Conservation (phyloP, 352 stramenopile species). For the Globisporangium nagaii region DNA sequence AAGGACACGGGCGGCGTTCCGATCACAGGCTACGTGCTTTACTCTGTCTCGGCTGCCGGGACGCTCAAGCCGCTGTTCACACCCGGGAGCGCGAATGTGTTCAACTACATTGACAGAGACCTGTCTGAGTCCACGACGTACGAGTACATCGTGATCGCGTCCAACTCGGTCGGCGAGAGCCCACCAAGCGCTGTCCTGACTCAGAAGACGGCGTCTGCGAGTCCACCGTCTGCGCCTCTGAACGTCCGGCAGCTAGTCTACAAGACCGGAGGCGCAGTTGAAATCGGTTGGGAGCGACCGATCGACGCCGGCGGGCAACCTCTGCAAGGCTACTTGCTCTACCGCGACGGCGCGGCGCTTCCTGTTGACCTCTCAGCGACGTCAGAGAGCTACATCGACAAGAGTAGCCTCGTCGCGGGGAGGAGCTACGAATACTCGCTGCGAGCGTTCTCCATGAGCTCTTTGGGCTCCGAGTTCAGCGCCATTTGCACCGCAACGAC, state of each 20-base stretch:
- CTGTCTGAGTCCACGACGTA: slow-evolving; percentile 46
- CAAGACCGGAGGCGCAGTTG: slow-evolving; percentile 46
- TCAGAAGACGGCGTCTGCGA: slow-evolving; percentile 31
- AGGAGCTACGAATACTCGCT: slow-evolving; percentile 50
- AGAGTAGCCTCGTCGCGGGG: slow-evolving; percentile 17
- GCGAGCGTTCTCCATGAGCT: slow-evolving; percentile 29
- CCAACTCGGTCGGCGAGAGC: slow-evolving; percentile 34
- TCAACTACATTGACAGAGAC: slow-evolving; percentile 36
- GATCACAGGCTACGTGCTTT: slow-evolving; percentile 25
- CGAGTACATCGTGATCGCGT: slow-evolving; percentile 34
- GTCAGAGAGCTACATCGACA: slow-evolving; percentile 30
- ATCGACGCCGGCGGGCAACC: slow-evolving; percentile 50
- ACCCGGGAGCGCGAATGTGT: slow-evolving; percentile 11
- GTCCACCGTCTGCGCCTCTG: slow-evolving; percentile 36
- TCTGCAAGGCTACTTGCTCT: slow-evolving; percentile 41
- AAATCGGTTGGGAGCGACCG: slow-evolving; percentile 47
- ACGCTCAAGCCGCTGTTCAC: slow-evolving; percentile 17
- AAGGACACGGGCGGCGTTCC: slow-evolving; percentile 26
- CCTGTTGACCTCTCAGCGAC: slow-evolving; percentile 16
- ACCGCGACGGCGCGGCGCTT: slow-evolving; percentile 34
- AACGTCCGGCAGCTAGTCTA: slow-evolving; percentile 35
- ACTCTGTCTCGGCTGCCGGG: slow-evolving; percentile 12
- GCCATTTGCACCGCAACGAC: slow-evolving; percentile 25
- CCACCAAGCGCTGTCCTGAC: slow-evolving; percentile 20
- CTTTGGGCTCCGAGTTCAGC: slow-evolving; percentile 36